Evolutionary conservation across 805 yeast species (phyloP), one percentile per base, ranked within the genome.

Genomic region (Spathaspora sp.): DNA sequence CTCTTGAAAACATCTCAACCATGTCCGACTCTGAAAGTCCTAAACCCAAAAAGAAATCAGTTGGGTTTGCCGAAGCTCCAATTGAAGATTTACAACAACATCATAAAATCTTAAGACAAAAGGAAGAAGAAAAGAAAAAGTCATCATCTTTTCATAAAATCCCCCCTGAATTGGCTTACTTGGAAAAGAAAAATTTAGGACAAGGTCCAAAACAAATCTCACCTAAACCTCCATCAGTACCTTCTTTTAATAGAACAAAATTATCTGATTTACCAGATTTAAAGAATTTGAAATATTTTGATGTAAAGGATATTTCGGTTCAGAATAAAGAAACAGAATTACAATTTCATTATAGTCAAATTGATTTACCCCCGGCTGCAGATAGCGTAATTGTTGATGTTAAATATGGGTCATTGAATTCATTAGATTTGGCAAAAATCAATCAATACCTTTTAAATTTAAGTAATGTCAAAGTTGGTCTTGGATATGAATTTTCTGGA

Each of bases 401-500:
- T 20, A 70, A 72, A 45, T 80, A 80, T 52, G 83, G 81, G 1
- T 80, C 86, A 1, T 68, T 88, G 39, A 85, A 84, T 58, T 87
- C 93, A 2, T 73, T 80, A 47, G 96, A 87, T 60, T 60, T 84
- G 57, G 76, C 83, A 52, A 79, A 86, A 49, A 72, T 80, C 60
- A 80, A 82, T 60, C 77, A 81, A 40, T 83, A 82, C 59, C 62
- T 74, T 16, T 65, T 75, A 23, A 80, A 82, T 54, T 65, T 81
- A 49, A 77, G 80, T 39, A 79, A 81, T 42, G 80, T 77, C 52
- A 77, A 82, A 56, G 61, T 74, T 8, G 91, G 92, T 7, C 64
- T 85, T 28, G 94, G 94, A 1, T 79, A 86, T 58, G 92, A 86
- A 56, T 87, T 79, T 63, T 70, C 82, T 20, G 96, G 96, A 19